A percentile compares a stretch with the other conserved stretches of the same genome.
Conservation (phyloP, 805 yeast genomes). For the Dipodascopsis tothii region DNA sequence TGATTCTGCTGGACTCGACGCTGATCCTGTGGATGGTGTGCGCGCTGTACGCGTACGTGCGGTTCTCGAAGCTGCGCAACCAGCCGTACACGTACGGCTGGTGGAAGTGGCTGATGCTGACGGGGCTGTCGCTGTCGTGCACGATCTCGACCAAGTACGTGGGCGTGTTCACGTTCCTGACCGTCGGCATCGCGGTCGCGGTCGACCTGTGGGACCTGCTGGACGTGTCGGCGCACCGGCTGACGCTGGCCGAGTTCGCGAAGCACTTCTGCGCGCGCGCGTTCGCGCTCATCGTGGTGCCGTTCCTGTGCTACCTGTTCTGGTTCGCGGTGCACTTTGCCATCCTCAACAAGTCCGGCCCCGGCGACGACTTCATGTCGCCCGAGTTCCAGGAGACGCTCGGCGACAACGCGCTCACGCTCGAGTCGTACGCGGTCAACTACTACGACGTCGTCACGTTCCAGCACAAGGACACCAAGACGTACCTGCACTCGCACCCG, state of each 20-base stretch:
- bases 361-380: constrained; percentile 95
- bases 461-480: constrained; percentile 70
- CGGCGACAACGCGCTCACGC: constrained; percentile 71
- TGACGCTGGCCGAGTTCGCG: constrained; percentile 40
- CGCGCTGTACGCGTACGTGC: constrained; percentile 69
- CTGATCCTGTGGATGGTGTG: constrained; percentile 75
- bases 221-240: constrained; percentile 38
- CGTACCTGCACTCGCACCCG: constrained; percentile 75
- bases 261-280: constrained; percentile 73
- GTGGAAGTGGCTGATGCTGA: constrained; percentile 80
- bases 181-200: constrained; percentile 79
- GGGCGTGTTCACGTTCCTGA: constrained; percentile 83
- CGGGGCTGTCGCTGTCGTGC: constrained; percentile 81
- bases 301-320: constrained; percentile 70
- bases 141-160: constrained; percentile 95
- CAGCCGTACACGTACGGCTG: constrained; percentile 62
- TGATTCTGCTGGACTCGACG: constrained; percentile 87
- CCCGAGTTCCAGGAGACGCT: constrained; percentile 88
- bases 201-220: constrained; percentile 83
- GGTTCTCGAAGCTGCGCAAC: constrained; percentile 63
- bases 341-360: constrained; percentile 77
- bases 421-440: constrained; percentile 61
- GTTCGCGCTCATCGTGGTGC: constrained; percentile 63
- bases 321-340: constrained; percentile 92
- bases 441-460: constrained; percentile 71